These are phyloP conservation scores for Adansonia digitata DNA, from an alignment of 345 rosid species.

Conservation along the genomic window DNA sequence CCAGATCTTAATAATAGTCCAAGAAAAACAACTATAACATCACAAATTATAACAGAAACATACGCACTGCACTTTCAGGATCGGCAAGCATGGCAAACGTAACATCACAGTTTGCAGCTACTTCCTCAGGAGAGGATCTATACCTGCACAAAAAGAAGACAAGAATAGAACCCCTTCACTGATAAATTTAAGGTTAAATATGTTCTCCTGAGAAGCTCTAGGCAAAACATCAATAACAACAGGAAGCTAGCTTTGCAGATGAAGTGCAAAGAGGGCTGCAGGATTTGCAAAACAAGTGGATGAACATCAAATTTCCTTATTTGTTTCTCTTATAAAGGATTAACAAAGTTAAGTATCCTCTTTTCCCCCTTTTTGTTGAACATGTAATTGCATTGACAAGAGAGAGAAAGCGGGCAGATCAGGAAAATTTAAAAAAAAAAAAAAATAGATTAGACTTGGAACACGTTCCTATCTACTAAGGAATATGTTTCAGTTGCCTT, in stretches of 20 bases:
- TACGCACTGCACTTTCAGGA: slow-evolving; percentile 98
- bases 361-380: not conserved
- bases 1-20: slow-evolving; percentile 3
- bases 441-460: too few species aligned
- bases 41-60: slow-evolving; percentile 29
- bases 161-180: not conserved
- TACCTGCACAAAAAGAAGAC: slow-evolving; percentile 36
- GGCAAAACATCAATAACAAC: not conserved
- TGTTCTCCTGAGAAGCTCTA: not conserved
- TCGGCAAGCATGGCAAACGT: slow-evolving; percentile 93
- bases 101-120: slow-evolving; percentile 77
- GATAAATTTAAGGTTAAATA: not conserved
- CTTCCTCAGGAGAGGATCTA: slow-evolving; percentile 80
- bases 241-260: not conserved
- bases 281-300: not conserved
- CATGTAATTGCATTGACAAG: not conserved
- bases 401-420: not conserved
- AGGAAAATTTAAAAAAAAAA: too few species aligned
- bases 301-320: not conserved
- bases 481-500: not conserved
- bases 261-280: not conserved
- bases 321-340: not conserved
- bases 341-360: not conserved
- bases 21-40: slow-evolving; percentile 9
- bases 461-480: not conserved